Evolutionary conservation across 2,329 filamentous ascomycete species (phyloP).

Genomic region (Thelonectria olida): DNA sequence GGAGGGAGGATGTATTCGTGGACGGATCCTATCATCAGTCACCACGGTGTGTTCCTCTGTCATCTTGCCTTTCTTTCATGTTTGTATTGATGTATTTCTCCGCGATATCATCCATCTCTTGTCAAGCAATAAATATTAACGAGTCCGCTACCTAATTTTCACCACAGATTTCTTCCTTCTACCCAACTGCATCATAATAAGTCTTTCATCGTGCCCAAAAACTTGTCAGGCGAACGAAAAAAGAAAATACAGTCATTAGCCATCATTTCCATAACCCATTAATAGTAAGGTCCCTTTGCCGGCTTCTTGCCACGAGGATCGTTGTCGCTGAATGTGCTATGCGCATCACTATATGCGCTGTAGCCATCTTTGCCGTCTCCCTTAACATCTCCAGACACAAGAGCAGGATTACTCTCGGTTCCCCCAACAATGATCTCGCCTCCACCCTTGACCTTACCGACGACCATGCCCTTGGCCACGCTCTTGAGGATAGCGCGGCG

Average conservation of each 20-base stretch:
- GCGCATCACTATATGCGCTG: constrained; percentile 40
- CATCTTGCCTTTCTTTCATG: no score
- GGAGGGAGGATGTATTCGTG: no score
- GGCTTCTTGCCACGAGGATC: constrained; percentile 46
- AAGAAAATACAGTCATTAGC: constrained; percentile 11
- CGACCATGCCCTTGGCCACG: constrained; percentile 96
- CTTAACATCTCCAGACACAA: constrained; percentile 28
- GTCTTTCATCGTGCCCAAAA: neutral
- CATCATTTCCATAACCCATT: constrained; percentile 17
- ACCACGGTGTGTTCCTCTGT: no score
- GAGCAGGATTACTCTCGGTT: constrained; percentile 52
- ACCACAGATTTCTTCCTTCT: neutral
- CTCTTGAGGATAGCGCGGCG: constrained; percentile 90
- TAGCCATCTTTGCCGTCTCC: constrained; percentile 33
- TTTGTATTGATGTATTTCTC: constrained; percentile 7
- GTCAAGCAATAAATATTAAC: neutral
- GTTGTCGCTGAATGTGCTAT: constrained; percentile 40
- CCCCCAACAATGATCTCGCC: constrained; percentile 79
- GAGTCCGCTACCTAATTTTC: constrained; percentile 5
- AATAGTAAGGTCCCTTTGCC: constrained; percentile 32
- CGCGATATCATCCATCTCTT: no score
- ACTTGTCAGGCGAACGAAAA: constrained; percentile 2
- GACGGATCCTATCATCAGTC: no score
- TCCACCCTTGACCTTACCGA: constrained; percentile 79
- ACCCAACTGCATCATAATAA: neutral